phyloP scores from a whole-genome alignment of 1,284 basidiomycete species.

The Heterobasidion parviporum region DNA sequence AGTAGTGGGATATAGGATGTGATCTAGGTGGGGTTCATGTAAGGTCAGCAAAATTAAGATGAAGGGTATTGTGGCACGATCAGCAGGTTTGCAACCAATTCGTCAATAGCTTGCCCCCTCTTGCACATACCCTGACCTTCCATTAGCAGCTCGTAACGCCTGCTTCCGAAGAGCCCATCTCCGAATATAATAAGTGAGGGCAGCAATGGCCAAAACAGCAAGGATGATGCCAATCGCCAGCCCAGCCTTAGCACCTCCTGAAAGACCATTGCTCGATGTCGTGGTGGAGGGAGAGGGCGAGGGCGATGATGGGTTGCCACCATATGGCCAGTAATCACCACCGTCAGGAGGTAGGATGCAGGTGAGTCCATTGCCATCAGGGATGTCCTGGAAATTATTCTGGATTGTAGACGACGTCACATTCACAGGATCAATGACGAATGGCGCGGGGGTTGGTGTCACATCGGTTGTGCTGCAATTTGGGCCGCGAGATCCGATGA shows the following conservation, averaged over 20 bases:
- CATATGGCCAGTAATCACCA: slow-evolving; percentile 70
- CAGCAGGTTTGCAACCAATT: too few species aligned
- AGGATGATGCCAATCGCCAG: slow-evolving; percentile 47
- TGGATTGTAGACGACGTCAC: slow-evolving; percentile 38
- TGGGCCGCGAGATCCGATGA: slow-evolving; percentile 64
- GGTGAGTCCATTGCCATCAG: slow-evolving; percentile 48
- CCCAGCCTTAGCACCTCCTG: slow-evolving; percentile 34
- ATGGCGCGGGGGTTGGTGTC: slow-evolving; percentile 47
- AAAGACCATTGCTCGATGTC: slow-evolving; percentile 15
- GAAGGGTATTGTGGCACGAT: too few species aligned
- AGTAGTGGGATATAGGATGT: too few species aligned
- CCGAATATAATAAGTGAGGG: slow-evolving; percentile 40
- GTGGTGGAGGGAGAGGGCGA: slow-evolving; percentile 9
- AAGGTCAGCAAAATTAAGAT: too few species aligned
- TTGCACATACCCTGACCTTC: not conserved
- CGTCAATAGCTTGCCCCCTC: too few species aligned
- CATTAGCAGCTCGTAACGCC: not conserved
- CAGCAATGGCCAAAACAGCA: slow-evolving; percentile 34
- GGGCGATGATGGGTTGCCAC: slow-evolving; percentile 35
- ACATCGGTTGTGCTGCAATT: slow-evolving; percentile 53
- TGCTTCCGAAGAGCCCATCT: slow-evolving; percentile 25
- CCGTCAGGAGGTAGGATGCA: slow-evolving; percentile 59
- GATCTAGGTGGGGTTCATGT: too few species aligned
- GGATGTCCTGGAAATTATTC: slow-evolving; percentile 39
- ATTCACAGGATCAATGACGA: slow-evolving; percentile 45